A percentile compares a stretch with the other conserved stretches of the same genome.
phyloP scores from a whole-genome alignment of 176 grass and related monocot species.

The Musa troglodytarum region DNA sequence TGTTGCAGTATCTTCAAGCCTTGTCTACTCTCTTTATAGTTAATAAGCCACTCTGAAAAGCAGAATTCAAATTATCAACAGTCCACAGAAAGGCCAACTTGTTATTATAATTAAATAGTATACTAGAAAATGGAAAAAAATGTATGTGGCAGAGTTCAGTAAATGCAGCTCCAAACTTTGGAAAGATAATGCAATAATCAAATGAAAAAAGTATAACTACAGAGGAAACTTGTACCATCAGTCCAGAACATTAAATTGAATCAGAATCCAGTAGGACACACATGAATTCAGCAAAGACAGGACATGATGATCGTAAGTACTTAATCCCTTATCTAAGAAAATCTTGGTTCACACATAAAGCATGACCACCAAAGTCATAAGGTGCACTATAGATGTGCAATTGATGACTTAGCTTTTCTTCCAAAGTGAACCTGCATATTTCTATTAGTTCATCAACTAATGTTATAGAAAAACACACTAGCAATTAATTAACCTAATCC shows the following conservation, averaged over 20 bases:
- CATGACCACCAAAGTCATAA: neutral
- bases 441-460: too few relatives aligned
- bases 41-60: slow-evolving; percentile 70
- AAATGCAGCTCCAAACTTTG: neutral
- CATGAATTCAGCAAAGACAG: neutral
- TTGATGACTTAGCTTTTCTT: too few relatives aligned
- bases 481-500: too few relatives aligned
- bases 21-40: slow-evolving; percentile 62
- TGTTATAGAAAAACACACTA: too few relatives aligned
- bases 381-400: too few relatives aligned
- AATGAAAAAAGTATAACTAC: neutral
- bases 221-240: neutral
- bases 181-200: neutral
- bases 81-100: neutral
- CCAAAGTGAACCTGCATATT: too few relatives aligned
- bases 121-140: neutral
- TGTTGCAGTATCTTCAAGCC: slow-evolving; percentile 68
- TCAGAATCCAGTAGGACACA: neutral
- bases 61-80: neutral
- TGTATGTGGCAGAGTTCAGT: neutral
- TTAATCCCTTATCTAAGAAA: neutral
- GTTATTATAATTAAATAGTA: neutral
- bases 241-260: neutral
- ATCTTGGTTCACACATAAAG: neutral
- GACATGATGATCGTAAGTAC: neutral